A percentile compares a stretch with the other conserved stretches of the same genome.
Evolutionary conservation across 1,139 yeast genomes (phyloP).

Genomic region (Kluyveromyces marxianus): DNA sequence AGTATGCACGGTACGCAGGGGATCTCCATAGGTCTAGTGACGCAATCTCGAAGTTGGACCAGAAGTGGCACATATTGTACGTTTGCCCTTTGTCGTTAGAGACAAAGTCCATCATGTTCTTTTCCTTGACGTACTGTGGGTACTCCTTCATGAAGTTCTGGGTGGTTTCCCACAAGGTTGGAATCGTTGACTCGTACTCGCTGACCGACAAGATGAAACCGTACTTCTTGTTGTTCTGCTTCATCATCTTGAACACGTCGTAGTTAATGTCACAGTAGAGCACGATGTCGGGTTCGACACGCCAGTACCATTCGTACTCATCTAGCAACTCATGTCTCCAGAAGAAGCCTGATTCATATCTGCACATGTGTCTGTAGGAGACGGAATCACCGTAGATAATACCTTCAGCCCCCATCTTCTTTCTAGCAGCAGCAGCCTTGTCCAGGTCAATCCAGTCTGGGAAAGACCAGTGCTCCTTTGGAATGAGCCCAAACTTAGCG

Average conservation of each 20-base stretch:
- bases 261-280: slow-evolving; percentile 74
- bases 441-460: slow-evolving; percentile 57
- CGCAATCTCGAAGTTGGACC: slow-evolving; percentile 85
- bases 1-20: slow-evolving; percentile 60
- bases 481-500: slow-evolving; percentile 45
- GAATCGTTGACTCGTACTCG: slow-evolving; percentile 74
- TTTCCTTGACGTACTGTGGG: slow-evolving; percentile 57
- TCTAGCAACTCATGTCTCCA: slow-evolving; percentile 66
- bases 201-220: slow-evolving; percentile 78
- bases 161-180: slow-evolving; percentile 75
- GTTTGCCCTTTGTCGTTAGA: slow-evolving; percentile 59
- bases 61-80: slow-evolving; percentile 77
- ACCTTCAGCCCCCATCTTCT: slow-evolving; percentile 38
- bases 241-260: slow-evolving; percentile 77
- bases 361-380: slow-evolving; percentile 81
- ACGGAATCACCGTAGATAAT: slow-evolving; percentile 58
- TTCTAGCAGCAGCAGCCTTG: slow-evolving; percentile 45
- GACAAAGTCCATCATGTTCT: slow-evolving; percentile 67
- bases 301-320: slow-evolving; percentile 83
- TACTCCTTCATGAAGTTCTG: slow-evolving; percentile 55
- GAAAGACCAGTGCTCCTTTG: slow-evolving; percentile 44
- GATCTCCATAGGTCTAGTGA: slow-evolving; percentile 67
- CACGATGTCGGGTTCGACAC: slow-evolving; percentile 83
- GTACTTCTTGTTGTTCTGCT: slow-evolving; percentile 62
- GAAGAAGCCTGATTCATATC: slow-evolving; percentile 87